Percentiles rank a stretch among this genome's conserved stretches.
Evolutionary conservation across 192 early-diverging fungal genomes (phyloP).

Genomic region (Coemansia sp.): DNA sequence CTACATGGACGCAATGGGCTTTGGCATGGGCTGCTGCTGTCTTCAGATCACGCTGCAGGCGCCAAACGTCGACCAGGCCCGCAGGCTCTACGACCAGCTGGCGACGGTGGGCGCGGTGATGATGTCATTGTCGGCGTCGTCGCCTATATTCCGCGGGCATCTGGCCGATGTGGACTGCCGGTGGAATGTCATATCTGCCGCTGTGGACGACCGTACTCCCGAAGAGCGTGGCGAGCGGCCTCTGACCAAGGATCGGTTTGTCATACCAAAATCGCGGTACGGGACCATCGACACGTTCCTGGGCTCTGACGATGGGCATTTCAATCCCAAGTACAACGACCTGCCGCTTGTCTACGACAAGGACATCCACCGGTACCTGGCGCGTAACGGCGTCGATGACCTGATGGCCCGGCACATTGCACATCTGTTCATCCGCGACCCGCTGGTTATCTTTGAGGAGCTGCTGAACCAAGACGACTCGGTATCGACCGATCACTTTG

Average conservation of each 20-base stretch:
- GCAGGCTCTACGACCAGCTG: slow-evolving; percentile 91
- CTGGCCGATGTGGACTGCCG: slow-evolving; percentile 93
- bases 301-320: slow-evolving; percentile 57
- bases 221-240: slow-evolving; percentile 83
- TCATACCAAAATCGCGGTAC: slow-evolving; percentile 94
- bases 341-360: slow-evolving; percentile 73
- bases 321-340: slow-evolving; percentile 91
- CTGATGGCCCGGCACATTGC: slow-evolving; percentile 85
- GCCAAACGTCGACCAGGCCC: slow-evolving; percentile 84
- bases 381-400: slow-evolving; percentile 77
- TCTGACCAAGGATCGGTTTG: slow-evolving; percentile 64
- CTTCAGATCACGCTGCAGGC: slow-evolving; percentile 98
- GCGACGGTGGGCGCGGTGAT: slow-evolving; percentile 87
- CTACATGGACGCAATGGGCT: slow-evolving; percentile 98
- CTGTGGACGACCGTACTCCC: slow-evolving; percentile 87
- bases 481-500: slow-evolving; percentile 91
- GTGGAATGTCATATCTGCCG: slow-evolving; percentile 93
- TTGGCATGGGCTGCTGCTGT: slow-evolving; percentile 98
- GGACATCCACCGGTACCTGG: slow-evolving; percentile 67
- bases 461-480: slow-evolving; percentile 79
- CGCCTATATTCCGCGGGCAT: slow-evolving; percentile 92
- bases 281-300: slow-evolving; percentile 91
- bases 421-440: slow-evolving; percentile 97
- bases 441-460: slow-evolving; percentile 91
- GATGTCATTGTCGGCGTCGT: slow-evolving; percentile 86